These are phyloP conservation scores for Hemileccinum impolitum DNA, from an alignment of 768 basidiomycete genomes.

Conservation along the genomic window DNA sequence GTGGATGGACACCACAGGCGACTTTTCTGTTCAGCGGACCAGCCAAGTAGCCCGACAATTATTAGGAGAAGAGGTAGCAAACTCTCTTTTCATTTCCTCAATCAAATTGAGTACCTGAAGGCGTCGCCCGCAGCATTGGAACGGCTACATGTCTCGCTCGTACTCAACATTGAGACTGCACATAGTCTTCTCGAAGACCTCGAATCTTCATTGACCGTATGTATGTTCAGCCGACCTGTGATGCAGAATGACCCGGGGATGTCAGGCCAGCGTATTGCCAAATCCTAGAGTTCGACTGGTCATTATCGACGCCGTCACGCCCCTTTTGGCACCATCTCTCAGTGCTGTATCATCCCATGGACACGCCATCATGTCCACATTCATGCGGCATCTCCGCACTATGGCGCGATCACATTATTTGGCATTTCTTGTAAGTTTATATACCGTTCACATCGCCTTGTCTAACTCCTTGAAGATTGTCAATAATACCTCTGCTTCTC, in stretches of 20 bases:
- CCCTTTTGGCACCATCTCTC: conserved; percentile 59
- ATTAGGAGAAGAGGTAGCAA: conserved; percentile 26
- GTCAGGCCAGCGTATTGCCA: conserved; percentile 9
- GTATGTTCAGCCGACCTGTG: conserved; percentile 1
- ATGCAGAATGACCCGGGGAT: background rate
- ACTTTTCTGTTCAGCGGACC: conserved; percentile 55
- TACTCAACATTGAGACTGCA: conserved; percentile 56
- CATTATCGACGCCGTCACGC: conserved; percentile 64
- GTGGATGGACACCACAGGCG: conserved; percentile 75
- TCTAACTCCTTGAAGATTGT: conserved; percentile 44
- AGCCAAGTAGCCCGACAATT: conserved; percentile 34
- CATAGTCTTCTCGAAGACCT: conserved; percentile 49
- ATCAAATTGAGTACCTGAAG: conserved; percentile 20
- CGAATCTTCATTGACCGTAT: conserved; percentile 28
- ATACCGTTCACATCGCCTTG: background rate
- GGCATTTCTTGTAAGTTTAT: conserved; percentile 50
- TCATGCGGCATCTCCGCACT: conserved; percentile 62
- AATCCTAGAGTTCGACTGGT: conserved; percentile 39
- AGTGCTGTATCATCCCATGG: conserved; percentile 69
- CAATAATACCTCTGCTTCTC: conserved; percentile 48
- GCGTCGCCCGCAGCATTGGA: conserved; percentile 40
- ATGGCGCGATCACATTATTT: conserved; percentile 44
- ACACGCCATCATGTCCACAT: conserved; percentile 67
- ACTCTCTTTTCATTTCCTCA: background rate
- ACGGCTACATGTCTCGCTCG: conserved; percentile 54